These are phyloP conservation scores for Trichosanthes cucumerina DNA, from an alignment of 306 rosid genomes.

Conservation along the genomic window DNA sequence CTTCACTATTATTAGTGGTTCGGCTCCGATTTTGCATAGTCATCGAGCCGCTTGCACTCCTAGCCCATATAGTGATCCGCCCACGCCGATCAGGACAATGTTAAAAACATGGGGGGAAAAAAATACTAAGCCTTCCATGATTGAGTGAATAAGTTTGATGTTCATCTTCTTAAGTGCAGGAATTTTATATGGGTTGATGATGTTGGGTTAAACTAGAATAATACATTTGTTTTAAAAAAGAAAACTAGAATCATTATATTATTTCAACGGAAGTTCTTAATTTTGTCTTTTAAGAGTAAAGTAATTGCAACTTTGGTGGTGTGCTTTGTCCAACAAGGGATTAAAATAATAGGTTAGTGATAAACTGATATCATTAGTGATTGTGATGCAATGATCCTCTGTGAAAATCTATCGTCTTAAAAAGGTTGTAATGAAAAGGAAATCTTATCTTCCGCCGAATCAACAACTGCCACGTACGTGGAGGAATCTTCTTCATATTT, in stretches of 20 bases:
- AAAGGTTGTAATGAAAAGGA: neutral
- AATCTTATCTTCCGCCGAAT: neutral
- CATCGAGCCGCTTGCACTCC: too few relatives aligned
- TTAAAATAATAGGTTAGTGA: neutral
- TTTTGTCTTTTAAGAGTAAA: neutral
- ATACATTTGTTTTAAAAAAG: too few relatives aligned
- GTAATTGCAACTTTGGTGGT: neutral
- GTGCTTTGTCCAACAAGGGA: neutral
- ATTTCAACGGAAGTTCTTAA: neutral
- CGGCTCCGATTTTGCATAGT: too few relatives aligned
- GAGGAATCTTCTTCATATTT: neutral
- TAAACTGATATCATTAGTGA: neutral
- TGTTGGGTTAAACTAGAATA: neutral
- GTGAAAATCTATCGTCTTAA: neutral
- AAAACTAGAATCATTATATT: neutral
- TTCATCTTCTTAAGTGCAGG: too few relatives aligned
- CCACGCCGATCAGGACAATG: too few relatives aligned
- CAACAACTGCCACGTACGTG: neutral
- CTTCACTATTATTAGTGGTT: too few relatives aligned
- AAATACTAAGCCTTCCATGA: too few relatives aligned
- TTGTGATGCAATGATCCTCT: neutral
- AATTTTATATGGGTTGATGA: neutral
- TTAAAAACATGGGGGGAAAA: neutral
- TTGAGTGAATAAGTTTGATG: too few relatives aligned
- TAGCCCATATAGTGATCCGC: too few relatives aligned